phyloP scores from a whole-genome alignment of 1,139 yeast species.

The Geotrichum klebahnii region DNA sequence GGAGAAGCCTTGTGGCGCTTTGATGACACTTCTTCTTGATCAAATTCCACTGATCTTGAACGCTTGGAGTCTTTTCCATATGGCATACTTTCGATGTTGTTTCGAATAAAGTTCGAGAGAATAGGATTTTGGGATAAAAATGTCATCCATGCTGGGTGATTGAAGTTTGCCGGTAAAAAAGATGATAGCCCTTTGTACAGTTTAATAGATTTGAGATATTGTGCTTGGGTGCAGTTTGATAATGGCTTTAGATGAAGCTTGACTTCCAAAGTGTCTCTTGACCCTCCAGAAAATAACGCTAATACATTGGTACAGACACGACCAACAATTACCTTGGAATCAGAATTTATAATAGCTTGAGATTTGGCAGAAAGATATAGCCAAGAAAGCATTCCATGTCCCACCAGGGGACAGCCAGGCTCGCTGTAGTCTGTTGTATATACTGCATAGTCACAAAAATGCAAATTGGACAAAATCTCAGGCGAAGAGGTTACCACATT shows the following conservation, averaged over 20 bases:
- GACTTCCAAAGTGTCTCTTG: conserved; percentile 24
- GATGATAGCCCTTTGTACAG: conserved; percentile 25
- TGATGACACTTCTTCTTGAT: no score
- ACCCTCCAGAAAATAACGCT: conserved; percentile 19
- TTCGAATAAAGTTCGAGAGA: conserved; percentile 10
- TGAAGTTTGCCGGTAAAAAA: conserved; percentile 26
- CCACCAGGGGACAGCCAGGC: conserved; percentile 40
- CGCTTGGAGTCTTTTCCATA: no score
- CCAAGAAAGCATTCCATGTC: conserved; percentile 39
- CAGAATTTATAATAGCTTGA: background rate
- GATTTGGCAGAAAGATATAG: conserved; percentile 7
- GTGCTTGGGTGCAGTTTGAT: conserved; percentile 24
- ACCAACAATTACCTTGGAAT: conserved; percentile 16
- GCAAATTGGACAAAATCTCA: conserved; percentile 36
- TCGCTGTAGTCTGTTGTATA: conserved; percentile 43
- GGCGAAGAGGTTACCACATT: conserved; percentile 40
- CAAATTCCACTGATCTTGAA: no score
- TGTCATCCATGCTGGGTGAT: conserved; percentile 28
- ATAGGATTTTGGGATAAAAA: conserved; percentile 22
- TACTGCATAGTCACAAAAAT: conserved; percentile 40
- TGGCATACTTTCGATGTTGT: no score
- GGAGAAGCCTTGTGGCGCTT: background rate
- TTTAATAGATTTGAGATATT: conserved; percentile 25
- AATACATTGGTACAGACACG: conserved; percentile 20
- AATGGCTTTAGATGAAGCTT: conserved; percentile 28